A percentile compares a stretch with the other conserved stretches of the same genome.
phyloP scores from a whole-genome alignment of 352 stramenopile genomes.

The Phytopythium montanum region DNA sequence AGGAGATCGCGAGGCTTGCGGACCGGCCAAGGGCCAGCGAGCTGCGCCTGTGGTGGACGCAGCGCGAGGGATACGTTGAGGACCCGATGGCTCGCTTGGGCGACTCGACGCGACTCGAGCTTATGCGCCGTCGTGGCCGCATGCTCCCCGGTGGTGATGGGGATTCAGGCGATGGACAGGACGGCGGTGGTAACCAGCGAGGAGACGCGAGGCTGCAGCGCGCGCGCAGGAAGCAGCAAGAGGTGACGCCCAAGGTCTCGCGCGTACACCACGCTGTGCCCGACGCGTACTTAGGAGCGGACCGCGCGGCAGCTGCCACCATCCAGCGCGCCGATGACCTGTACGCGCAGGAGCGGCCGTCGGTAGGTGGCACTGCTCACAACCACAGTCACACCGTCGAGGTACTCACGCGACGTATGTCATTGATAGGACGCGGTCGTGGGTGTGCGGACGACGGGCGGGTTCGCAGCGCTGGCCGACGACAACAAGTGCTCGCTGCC shows the following conservation, averaged over 20 bases:
- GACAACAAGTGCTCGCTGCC: conserved; percentile 20
- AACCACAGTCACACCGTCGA: neutral
- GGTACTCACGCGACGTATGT: neutral
- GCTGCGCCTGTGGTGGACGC: conserved; percentile 56
- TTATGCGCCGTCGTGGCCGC: conserved; percentile 19
- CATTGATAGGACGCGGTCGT: neutral
- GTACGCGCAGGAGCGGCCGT: conserved; percentile 29
- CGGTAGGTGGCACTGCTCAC: neutral
- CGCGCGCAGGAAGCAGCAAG: conserved; percentile 24
- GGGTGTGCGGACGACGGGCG: neutral
- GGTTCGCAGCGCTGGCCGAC: neutral
- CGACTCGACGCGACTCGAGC: conserved; percentile 45
- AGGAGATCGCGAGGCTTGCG: conserved; percentile 39
- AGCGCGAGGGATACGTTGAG: conserved; percentile 48
- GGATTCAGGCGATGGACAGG: too few species aligned
- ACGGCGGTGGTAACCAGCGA: neutral
- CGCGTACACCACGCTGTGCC: conserved; percentile 28
- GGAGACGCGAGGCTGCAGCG: neutral
- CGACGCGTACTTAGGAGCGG: conserved; percentile 19
- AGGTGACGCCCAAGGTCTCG: conserved; percentile 46
- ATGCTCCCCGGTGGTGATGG: neutral
- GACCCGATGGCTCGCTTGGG: conserved; percentile 34
- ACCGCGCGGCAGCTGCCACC: conserved; percentile 16
- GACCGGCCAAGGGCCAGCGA: conserved; percentile 48
- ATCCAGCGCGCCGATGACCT: conserved; percentile 30